Evolutionary conservation across 768 basidiomycete species (phyloP).

Genomic region (Chalciporus pseudorubinellus): DNA sequence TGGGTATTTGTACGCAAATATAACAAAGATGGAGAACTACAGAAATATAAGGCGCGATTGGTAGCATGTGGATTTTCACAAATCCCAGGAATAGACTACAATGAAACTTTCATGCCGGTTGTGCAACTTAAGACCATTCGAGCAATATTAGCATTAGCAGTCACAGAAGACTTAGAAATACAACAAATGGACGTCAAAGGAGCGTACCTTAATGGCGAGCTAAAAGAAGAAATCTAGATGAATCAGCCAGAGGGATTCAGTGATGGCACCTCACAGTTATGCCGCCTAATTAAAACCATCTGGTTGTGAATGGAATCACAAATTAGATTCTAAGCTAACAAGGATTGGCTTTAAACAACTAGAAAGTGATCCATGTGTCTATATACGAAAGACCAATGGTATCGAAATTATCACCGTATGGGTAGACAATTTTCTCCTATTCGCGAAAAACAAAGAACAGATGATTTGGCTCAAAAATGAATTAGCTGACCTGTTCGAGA

Average conservation of each 20-base stretch:
- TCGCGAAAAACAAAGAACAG: background rate
- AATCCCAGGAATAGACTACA: constrained; percentile 34
- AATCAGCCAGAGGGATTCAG: constrained; percentile 24
- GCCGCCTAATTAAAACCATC: constrained; percentile 29
- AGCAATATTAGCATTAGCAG: constrained; percentile 21
- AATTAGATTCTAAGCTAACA: constrained; percentile 7
- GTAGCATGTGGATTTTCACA: constrained; percentile 42
- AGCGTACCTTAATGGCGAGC: constrained; percentile 29
- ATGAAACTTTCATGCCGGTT: constrained; percentile 33
- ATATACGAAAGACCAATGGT: background rate
- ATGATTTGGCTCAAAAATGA: constrained; percentile 1
- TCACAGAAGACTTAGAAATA: constrained; percentile 23
- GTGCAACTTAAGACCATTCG: constrained; percentile 23
- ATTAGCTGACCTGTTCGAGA: constrained; percentile 1
- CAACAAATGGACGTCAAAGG: constrained; percentile 30
- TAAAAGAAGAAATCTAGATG: constrained; percentile 37
- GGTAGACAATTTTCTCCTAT: constrained; percentile 8
- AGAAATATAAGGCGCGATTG: constrained; percentile 33
- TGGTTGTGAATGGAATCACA: constrained; percentile 28
- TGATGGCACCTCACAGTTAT: constrained; percentile 16
- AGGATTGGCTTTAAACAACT: background rate
- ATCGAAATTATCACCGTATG: constrained; percentile 23
- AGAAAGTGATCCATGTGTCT: background rate
- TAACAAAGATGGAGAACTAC: background rate
- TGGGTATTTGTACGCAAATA: constrained; percentile 27